Conservation (phyloP, 2,329 filamentous ascomycete genomes). For the Phaeosphaeriaceae sp. region DNA sequence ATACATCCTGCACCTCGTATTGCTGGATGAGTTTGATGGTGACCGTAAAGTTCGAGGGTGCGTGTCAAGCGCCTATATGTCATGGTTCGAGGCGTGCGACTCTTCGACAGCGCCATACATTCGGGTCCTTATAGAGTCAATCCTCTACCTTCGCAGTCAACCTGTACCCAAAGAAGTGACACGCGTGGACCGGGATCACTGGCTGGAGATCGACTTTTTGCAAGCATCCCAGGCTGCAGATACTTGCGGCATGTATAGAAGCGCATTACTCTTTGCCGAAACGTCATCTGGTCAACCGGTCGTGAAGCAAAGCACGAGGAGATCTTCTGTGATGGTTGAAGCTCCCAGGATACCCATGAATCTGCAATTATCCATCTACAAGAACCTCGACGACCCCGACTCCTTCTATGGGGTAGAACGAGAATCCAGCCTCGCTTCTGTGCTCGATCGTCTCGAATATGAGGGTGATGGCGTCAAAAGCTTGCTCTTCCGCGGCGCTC, state of each 20-base stretch:
- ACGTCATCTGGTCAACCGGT: slow-evolving; percentile 64
- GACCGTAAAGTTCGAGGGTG: slow-evolving; percentile 62
- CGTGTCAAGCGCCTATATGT: slow-evolving; percentile 70
- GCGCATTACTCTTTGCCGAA: slow-evolving; percentile 83
- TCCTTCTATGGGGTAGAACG: slow-evolving; percentile 92
- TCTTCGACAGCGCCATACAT: slow-evolving; percentile 65
- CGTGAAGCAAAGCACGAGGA: slow-evolving; percentile 63
- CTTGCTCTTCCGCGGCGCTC: slow-evolving; percentile 87
- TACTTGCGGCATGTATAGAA: slow-evolving; percentile 83
- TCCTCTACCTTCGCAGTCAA: slow-evolving; percentile 90
- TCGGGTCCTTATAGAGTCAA: slow-evolving; percentile 75
- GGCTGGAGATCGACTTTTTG: slow-evolving; percentile 84
- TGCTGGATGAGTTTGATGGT: slow-evolving; percentile 71
- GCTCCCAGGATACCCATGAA: slow-evolving; percentile 63
- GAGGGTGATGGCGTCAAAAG: slow-evolving; percentile 88
- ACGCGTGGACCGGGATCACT: slow-evolving; percentile 77
- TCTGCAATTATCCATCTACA: slow-evolving; percentile 81
- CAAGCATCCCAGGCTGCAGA: slow-evolving; percentile 75
- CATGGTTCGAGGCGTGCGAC: slow-evolving; percentile 65
- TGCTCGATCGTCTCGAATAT: slow-evolving; percentile 84
- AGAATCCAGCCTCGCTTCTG: slow-evolving; percentile 75
- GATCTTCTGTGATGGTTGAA: slow-evolving; percentile 63
- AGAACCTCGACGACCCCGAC: slow-evolving; percentile 93
- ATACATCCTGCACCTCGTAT: slow-evolving; percentile 82
- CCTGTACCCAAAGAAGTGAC: slow-evolving; percentile 76